These are phyloP conservation scores for Melaleuca quinquenervia DNA, from an alignment of 345 rosid species.

Conservation along the genomic window DNA sequence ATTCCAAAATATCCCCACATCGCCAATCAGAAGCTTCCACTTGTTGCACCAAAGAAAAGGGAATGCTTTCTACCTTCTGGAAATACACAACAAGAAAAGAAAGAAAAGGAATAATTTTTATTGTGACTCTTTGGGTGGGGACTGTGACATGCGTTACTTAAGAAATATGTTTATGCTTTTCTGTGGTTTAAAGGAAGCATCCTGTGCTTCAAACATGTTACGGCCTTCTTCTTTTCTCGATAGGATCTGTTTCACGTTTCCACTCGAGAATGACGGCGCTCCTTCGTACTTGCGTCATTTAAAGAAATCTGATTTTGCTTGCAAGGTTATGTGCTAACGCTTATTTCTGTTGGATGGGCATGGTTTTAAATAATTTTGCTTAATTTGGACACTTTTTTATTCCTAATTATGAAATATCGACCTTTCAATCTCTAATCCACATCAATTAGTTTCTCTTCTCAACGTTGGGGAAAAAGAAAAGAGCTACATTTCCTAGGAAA, in stretches of 20 bases:
- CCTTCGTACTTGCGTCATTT: not conserved
- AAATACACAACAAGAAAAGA: not conserved
- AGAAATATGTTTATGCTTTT: constrained; percentile 6
- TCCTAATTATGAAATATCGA: not conserved
- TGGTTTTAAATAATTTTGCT: not conserved
- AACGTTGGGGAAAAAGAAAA: not conserved
- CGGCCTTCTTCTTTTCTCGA: not conserved
- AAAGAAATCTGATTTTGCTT: not conserved
- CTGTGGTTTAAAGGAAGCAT: constrained; percentile 12
- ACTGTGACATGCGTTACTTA: constrained; percentile 1
- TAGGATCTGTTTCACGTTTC: not conserved
- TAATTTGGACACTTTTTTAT: not conserved
- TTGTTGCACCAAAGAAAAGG: not conserved
- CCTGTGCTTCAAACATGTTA: not conserved
- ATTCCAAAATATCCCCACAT: not conserved
- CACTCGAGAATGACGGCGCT: not conserved
- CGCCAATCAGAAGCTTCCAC: constrained; percentile 1
- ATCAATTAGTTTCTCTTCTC: not conserved
- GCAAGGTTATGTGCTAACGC: not conserved
- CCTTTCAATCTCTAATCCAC: not conserved
- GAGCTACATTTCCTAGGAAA: not conserved
- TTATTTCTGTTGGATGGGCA: not conserved
- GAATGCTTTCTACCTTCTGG: not conserved
- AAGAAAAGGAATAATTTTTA: not conserved
- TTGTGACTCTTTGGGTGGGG: not conserved